These are phyloP conservation scores for Trichoderma sp. DNA, from an alignment of 2,329 filamentous ascomycete species.

Conservation along the genomic window DNA sequence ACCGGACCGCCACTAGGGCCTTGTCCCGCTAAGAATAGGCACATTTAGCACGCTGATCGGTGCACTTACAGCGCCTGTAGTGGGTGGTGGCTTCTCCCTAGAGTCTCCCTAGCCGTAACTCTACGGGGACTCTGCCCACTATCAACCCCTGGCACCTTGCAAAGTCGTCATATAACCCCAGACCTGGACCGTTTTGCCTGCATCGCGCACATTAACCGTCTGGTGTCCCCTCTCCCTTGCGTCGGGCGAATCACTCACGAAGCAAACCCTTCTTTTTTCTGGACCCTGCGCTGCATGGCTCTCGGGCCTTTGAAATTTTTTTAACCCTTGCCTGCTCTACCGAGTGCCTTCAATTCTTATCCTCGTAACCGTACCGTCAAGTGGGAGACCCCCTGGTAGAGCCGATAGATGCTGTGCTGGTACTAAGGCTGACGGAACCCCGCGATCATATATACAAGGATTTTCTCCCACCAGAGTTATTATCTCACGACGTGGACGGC, in stretches of 20 bases:
- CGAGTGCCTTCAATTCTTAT: background rate
- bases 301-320: constrained; percentile 1
- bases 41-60: background rate
- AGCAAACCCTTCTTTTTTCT: constrained; percentile 15
- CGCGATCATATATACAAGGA: constrained; percentile 11
- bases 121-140: background rate
- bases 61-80: background rate
- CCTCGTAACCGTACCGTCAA: background rate
- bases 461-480: constrained; percentile 12
- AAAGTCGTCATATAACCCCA: constrained; percentile 11
- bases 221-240: constrained; percentile 13
- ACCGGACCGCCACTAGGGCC: constrained; percentile 11
- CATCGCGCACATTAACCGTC: constrained; percentile 14
- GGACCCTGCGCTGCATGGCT: constrained; percentile 20
- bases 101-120: background rate
- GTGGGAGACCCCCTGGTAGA: background rate
- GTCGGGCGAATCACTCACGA: constrained; percentile 17
- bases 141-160: background rate
- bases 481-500: constrained; percentile 12
- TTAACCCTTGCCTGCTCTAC: background rate
- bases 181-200: constrained; percentile 11
- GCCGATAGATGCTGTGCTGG: background rate
- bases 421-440: constrained; percentile 10
- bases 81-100: background rate
- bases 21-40: constrained; percentile 11